Evolutionary conservation across 306 rosid species (phyloP).

Genomic region (Rosa persica): DNA sequence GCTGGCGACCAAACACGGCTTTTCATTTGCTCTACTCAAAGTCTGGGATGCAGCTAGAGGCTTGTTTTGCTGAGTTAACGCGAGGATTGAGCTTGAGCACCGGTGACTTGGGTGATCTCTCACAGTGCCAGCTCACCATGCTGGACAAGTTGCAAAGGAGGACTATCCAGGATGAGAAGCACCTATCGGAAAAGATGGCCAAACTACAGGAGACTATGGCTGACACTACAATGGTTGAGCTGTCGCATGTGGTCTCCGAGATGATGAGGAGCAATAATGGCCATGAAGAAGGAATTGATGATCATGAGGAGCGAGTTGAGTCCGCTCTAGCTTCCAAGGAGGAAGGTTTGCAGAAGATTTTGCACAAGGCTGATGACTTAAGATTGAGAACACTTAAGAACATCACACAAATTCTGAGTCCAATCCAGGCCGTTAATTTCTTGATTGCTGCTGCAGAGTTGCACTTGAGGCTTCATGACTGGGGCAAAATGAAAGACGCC

Average conservation of each 20-base stretch:
- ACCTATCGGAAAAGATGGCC: slow-evolving; percentile 51
- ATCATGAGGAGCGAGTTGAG: slow-evolving; percentile 28
- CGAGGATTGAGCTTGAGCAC: slow-evolving; percentile 19
- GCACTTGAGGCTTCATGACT: slow-evolving; percentile 58
- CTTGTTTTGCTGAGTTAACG: slow-evolving; percentile 23
- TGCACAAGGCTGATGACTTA: slow-evolving; percentile 50
- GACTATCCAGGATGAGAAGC: slow-evolving; percentile 50
- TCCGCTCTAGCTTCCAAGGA: slow-evolving; percentile 33
- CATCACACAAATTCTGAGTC: slow-evolving; percentile 30
- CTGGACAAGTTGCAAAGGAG: slow-evolving; percentile 47
- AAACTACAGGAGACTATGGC: slow-evolving; percentile 52
- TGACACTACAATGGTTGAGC: slow-evolving; percentile 45
- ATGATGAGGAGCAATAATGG: slow-evolving; percentile 17
- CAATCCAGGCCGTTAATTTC: slow-evolving; percentile 48
- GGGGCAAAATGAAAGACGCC: slow-evolving; percentile 58
- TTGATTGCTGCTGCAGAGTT: slow-evolving; percentile 64
- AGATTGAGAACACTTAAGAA: slow-evolving; percentile 42
- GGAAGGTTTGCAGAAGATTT: slow-evolving; percentile 39
- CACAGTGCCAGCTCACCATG: slow-evolving; percentile 33
- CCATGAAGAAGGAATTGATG: background rate
- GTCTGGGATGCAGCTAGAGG: slow-evolving; percentile 55
- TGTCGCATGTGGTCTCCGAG: slow-evolving; percentile 41
- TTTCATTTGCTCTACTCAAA: slow-evolving; percentile 62
- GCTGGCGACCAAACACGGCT: slow-evolving; percentile 70
- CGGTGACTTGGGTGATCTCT: slow-evolving; percentile 48